A percentile compares a stretch with the other conserved stretches of the same genome.
These are phyloP conservation scores for Oidiodendron maius DNA, from an alignment of 495 filamentous ascomycete genomes.

Conservation along the genomic window DNA sequence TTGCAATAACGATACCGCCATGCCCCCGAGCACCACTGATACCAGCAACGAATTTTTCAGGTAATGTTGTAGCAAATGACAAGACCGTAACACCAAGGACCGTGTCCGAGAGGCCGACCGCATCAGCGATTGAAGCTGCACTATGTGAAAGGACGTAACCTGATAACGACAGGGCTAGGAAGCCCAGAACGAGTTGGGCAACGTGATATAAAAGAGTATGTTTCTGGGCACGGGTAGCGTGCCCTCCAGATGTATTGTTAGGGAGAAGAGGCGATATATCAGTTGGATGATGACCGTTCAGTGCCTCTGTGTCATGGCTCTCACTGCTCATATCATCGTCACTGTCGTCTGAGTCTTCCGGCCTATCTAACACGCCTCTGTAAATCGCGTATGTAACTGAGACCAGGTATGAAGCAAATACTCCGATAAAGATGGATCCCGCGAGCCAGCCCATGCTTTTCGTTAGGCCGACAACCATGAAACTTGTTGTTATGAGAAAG, in stretches of 20 bases:
- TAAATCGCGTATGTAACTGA: slow-evolving; percentile 42
- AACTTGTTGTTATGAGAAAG: slow-evolving; percentile 33
- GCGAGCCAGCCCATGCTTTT: slow-evolving; percentile 21
- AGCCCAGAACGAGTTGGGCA: slow-evolving; percentile 38
- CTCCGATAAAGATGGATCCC: slow-evolving; percentile 34
- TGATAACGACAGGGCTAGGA: slow-evolving; percentile 41
- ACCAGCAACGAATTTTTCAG: slow-evolving; percentile 48
- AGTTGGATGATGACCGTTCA: not conserved
- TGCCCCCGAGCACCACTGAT: slow-evolving; percentile 39
- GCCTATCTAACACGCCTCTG: slow-evolving; percentile 32
- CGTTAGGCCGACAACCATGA: slow-evolving; percentile 27
- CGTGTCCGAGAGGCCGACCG: slow-evolving; percentile 35
- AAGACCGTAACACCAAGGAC: slow-evolving; percentile 49
- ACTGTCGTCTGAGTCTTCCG: slow-evolving; percentile 33
- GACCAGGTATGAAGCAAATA: slow-evolving; percentile 41
- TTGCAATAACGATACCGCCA: slow-evolving; percentile 45
- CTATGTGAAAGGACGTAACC: slow-evolving; percentile 42
- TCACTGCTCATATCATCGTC: slow-evolving; percentile 16
- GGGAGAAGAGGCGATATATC: not conserved
- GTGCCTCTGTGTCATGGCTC: slow-evolving; percentile 1
- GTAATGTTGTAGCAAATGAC: slow-evolving; percentile 50
- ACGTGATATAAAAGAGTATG: slow-evolving; percentile 27
- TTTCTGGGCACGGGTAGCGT: slow-evolving; percentile 6
- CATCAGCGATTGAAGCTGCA: slow-evolving; percentile 31
- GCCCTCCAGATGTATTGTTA: not conserved